Base-by-base conservation (phyloP, 176 grass and related monocot genomes). In the Dendrocalamus sinicus region DNA sequence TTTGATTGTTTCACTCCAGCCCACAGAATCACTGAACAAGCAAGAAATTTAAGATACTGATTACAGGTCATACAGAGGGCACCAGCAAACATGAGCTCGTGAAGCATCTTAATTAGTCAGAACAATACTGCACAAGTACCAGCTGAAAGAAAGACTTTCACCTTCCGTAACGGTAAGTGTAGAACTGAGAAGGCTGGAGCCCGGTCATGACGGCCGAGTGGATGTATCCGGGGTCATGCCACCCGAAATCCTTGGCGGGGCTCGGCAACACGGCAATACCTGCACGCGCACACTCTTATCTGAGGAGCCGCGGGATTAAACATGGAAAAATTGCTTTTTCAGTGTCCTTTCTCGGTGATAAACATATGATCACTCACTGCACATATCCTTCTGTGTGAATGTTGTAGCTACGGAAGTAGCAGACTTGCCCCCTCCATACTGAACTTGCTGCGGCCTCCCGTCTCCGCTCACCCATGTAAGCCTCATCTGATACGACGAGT, bases 381-480 rank as follows among this genome's bases (percentile, higher is more conserved):
- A 97, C 94, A 97, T 97, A 7, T 94, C 94, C 37, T 89, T 72
- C 62, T 69, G 88, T 4, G 92, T 94, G 73, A 97, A 97, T 0
- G 92, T 97, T 30, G 66, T 76, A 1, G 85, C 88, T 22, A 63
- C 10, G 26, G 92, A 97, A 37, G 83, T 37, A n/a, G 81, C 86
- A 9, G 83, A 73, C 72, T 69, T 88, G 26, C 62, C 68, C 6
- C 72, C 83, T 9, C 61, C 90, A 3, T 91, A 97, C 85, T 91
- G 88, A 71, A 94, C 94, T 41, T 81, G 76, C 77, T 97, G 94
- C 69, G 92, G 90, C 44, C 35, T 92, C 45, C 68, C 76, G 72
- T 97, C 92, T 30, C 92, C 94, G 63, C 94, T 97, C 44, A 97
- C 92, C 94, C 94, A 97, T 30, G 94, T 97, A 41, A 97, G 40